A percentile compares a stretch with the other conserved stretches of the same genome.
These are phyloP conservation scores for Plasmodium vivax DNA, from an alignment of 169 alveolate species.

Conservation along the genomic window DNA sequence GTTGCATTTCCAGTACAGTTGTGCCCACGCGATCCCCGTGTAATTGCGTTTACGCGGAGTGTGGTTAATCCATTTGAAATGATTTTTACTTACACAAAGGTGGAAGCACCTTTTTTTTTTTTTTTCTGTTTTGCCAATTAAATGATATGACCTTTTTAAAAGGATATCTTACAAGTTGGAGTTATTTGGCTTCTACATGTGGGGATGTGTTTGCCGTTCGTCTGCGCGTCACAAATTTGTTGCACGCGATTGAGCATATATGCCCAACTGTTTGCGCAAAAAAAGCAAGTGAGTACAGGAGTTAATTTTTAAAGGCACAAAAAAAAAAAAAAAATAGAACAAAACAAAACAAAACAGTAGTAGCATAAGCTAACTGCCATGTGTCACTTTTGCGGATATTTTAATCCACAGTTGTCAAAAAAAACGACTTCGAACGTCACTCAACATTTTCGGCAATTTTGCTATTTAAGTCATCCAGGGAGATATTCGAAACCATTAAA, in stretches of 20 bases:
- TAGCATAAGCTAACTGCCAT: background rate
- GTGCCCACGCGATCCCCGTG: background rate
- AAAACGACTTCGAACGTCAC: conserved; percentile 1
- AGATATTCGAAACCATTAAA: conserved; percentile 74
- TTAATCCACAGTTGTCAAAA: background rate
- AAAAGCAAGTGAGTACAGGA: background rate
- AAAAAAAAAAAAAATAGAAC: conserved; percentile 1
- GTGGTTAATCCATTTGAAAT: background rate
- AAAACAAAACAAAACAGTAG: background rate
- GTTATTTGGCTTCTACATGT: background rate
- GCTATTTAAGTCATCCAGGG: conserved; percentile 65
- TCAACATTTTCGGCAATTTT: conserved; percentile 65
- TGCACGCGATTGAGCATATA: background rate
- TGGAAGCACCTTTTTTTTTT: background rate
- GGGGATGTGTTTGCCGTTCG: background rate
- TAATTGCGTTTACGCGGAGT: background rate
- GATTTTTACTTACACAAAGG: background rate
- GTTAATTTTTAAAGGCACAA: background rate
- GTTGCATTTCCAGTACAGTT: background rate
- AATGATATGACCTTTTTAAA: background rate
- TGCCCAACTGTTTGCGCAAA: background rate
- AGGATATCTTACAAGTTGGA: background rate
- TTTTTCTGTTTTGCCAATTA: background rate
- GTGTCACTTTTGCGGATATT: background rate
- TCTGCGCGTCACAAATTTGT: background rate